phyloP scores from a whole-genome alignment of 1,139 yeast genomes.

The Pichia sp. region DNA sequence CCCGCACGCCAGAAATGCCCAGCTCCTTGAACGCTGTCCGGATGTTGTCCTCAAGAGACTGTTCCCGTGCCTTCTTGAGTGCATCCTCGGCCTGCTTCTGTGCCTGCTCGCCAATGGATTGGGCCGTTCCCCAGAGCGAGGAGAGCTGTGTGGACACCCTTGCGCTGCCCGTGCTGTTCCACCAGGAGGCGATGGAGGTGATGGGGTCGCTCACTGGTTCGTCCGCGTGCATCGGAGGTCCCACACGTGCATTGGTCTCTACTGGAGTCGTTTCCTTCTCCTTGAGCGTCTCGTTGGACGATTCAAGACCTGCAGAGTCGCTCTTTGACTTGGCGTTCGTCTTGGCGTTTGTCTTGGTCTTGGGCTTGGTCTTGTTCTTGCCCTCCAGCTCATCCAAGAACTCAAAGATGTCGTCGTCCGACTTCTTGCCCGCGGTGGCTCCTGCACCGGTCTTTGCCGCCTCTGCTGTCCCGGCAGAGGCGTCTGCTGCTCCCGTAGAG shows the following conservation, averaged over 20 bases:
- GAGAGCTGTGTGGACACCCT: slow-evolving; percentile 70
- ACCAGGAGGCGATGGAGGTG: slow-evolving; percentile 73
- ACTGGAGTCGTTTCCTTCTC: slow-evolving; percentile 2
- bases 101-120: slow-evolving; percentile 29
- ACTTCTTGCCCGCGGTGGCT: background rate
- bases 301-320: background rate
- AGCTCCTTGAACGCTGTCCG: slow-evolving; percentile 32
- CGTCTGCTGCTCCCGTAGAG: slow-evolving; percentile 33
- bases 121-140: slow-evolving; percentile 58
- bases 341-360: background rate
- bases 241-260: no score
- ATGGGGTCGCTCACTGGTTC: slow-evolving; percentile 55
- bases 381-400: slow-evolving; percentile 75
- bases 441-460: slow-evolving; percentile 12
- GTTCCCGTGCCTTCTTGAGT: slow-evolving; percentile 37
- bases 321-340: background rate
- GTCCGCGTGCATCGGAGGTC: background rate
- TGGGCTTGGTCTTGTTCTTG: slow-evolving; percentile 8
- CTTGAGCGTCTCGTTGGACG: slow-evolving; percentile 4
- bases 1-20: slow-evolving; percentile 32
- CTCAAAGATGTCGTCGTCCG: slow-evolving; percentile 72
- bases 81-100: slow-evolving; percentile 39
- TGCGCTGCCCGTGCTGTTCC: slow-evolving; percentile 70
- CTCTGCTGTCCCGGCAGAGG: slow-evolving; percentile 35
- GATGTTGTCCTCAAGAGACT: slow-evolving; percentile 32